These are phyloP conservation scores for Psilocybe subaeruginosa DNA, from an alignment of 768 basidiomycete species.

Conservation along the genomic window DNA sequence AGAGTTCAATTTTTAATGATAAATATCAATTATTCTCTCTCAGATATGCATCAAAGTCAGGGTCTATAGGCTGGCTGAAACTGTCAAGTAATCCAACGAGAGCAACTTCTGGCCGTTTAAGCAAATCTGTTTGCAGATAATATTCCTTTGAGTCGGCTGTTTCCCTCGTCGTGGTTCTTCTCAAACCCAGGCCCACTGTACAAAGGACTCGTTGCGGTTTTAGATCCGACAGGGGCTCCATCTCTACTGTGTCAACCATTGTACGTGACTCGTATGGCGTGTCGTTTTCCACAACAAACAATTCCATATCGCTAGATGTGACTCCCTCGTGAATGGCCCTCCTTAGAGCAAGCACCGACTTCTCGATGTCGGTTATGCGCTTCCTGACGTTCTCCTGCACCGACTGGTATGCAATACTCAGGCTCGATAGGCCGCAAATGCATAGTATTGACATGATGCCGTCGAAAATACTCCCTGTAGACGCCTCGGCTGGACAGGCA, in stretches of 20 bases:
- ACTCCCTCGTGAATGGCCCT: conserved; percentile 1
- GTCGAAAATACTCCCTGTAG: background rate
- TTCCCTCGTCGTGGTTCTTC: background rate
- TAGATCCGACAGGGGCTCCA: background rate
- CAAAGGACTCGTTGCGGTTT: conserved; percentile 1
- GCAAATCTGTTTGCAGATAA: background rate
- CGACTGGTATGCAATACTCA: background rate
- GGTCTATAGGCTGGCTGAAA: background rate
- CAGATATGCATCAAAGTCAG: background rate
- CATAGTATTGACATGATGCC: conserved; percentile 6
- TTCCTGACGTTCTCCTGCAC: background rate
- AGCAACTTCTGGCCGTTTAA: conserved; percentile 6
- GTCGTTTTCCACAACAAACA: background rate
- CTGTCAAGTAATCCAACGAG: background rate
- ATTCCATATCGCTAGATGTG: conserved; percentile 13
- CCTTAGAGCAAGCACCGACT: conserved; percentile 2
- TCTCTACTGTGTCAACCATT: conserved; percentile 6
- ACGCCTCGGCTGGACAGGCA: background rate
- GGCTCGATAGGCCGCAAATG: conserved; percentile 4
- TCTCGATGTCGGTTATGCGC: background rate
- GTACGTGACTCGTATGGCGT: background rate
- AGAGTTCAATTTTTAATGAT: too few species aligned
- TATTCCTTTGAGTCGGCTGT: background rate
- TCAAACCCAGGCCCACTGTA: conserved; percentile 6
- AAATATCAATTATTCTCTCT: too few species aligned